Conservation (phyloP, 768 basidiomycete genomes). For the Sistotremastrum niveocremeum region DNA sequence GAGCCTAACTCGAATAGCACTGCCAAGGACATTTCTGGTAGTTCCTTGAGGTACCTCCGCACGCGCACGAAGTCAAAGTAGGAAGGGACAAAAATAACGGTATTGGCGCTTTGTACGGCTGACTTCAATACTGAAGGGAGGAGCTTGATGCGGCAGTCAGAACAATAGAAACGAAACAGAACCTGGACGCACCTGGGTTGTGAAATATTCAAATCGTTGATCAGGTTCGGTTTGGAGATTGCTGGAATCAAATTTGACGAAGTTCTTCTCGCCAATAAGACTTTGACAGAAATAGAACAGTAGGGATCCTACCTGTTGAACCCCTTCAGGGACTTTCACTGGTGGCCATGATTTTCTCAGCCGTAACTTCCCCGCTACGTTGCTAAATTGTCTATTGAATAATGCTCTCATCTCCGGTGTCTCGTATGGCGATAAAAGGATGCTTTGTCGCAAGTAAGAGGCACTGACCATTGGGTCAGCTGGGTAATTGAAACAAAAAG, state of each 20-base stretch:
- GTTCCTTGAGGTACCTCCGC: conserved; percentile 73
- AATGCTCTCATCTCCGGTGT: conserved; percentile 77
- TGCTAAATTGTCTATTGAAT: conserved; percentile 62
- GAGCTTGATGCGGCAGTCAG: conserved; percentile 30
- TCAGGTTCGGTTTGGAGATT: conserved; percentile 72
- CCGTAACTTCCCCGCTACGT: conserved; percentile 74
- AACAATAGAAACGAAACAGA: not conserved
- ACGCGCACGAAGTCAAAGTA: conserved; percentile 95
- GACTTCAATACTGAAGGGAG: conserved; percentile 78
- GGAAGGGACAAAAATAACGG: conserved; percentile 81
- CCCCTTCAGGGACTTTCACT: conserved; percentile 66
- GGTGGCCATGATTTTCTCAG: conserved; percentile 58
- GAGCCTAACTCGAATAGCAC: conserved; percentile 76
- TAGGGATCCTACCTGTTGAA: conserved; percentile 51
- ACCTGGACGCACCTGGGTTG: conserved; percentile 47
- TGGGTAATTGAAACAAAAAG: not conserved
- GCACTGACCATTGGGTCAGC: conserved; percentile 34
- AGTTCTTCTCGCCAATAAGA: conserved; percentile 32
- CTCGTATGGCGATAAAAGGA: conserved; percentile 78
- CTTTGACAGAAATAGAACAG: not conserved
- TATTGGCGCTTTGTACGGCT: conserved; percentile 84
- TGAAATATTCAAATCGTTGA: conserved; percentile 77
- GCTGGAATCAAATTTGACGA: conserved; percentile 58
- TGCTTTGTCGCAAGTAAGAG: conserved; percentile 75
- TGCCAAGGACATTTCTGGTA: conserved; percentile 53